Percentiles rank a stretch among this genome's conserved stretches.
These are phyloP conservation scores for Suillus brevipes DNA, from an alignment of 768 basidiomycete species.

Conservation along the genomic window DNA sequence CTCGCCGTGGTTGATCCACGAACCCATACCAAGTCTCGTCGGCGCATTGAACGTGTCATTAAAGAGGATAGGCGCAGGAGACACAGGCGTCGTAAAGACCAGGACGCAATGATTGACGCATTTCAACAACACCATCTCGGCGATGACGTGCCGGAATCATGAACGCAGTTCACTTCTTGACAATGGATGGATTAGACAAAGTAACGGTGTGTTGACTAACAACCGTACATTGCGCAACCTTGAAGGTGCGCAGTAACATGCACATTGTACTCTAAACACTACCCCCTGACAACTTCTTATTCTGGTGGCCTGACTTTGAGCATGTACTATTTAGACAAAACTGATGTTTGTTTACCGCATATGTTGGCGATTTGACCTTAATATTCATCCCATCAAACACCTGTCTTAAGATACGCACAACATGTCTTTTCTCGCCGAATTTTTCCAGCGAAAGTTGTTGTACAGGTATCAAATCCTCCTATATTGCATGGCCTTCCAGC, in stretches of 20 bases:
- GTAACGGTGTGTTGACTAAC: conserved; percentile 1
- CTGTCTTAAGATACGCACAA: not conserved
- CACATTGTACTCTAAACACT: conserved; percentile 3
- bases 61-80: conserved; percentile 81
- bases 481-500: not conserved
- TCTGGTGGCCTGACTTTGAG: not conserved
- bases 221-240: not conserved
- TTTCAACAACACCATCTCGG: conserved; percentile 58
- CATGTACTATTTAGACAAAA: conserved; percentile 8
- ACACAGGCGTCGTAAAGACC: conserved; percentile 81
- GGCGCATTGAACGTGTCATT: conserved; percentile 77
- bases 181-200: conserved; percentile 10
- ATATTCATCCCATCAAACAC: not conserved
- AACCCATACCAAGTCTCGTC: conserved; percentile 59
- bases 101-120: conserved; percentile 79
- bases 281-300: conserved; percentile 1
- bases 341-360: conserved; percentile 3
- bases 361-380: not conserved
- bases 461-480: not conserved
- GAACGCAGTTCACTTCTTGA: conserved; percentile 20
- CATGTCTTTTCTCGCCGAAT: not conserved
- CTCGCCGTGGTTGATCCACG: conserved; percentile 69
- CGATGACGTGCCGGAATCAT: conserved; percentile 23
- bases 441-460: not conserved
- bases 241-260: conserved; percentile 9